These are phyloP conservation scores for Xylaria scruposa DNA, from an alignment of 495 filamentous ascomycete genomes.

Conservation along the genomic window DNA sequence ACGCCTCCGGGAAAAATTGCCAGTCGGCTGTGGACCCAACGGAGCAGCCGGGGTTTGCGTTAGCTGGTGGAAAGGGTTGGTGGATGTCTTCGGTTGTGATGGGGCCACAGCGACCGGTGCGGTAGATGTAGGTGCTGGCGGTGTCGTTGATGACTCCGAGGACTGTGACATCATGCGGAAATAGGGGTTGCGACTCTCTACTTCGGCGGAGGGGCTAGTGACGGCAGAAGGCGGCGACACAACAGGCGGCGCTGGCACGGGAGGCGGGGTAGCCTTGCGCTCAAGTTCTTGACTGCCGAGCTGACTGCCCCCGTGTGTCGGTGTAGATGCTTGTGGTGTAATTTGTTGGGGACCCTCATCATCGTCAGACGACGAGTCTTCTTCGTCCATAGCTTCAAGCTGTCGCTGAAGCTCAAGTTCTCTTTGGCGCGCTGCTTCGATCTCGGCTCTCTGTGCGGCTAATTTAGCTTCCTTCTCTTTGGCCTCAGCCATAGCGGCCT, in stretches of 20 bases:
- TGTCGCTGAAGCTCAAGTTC: slow-evolving; percentile 88
- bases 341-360: slow-evolving; percentile 84
- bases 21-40: slow-evolving; percentile 38
- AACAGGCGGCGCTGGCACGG: slow-evolving; percentile 53
- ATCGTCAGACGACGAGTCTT: slow-evolving; percentile 80
- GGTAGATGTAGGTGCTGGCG: slow-evolving; percentile 50
- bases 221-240: slow-evolving; percentile 45
- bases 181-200: slow-evolving; percentile 59
- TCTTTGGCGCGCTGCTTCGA: slow-evolving; percentile 86
- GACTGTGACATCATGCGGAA: slow-evolving; percentile 60
- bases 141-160: slow-evolving; percentile 53
- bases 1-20: slow-evolving; percentile 46
- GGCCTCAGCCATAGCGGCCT: slow-evolving; percentile 83
- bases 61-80: slow-evolving; percentile 95
- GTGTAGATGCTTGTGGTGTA: slow-evolving; percentile 83
- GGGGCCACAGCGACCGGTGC: slow-evolving; percentile 43
- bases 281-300: slow-evolving; percentile 60
- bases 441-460: slow-evolving; percentile 85
- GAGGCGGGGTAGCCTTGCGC: slow-evolving; percentile 55
- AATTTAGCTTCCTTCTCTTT: slow-evolving; percentile 88
- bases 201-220: slow-evolving; percentile 55
- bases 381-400: slow-evolving; percentile 78
- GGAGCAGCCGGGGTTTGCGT: slow-evolving; percentile 56
- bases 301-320: slow-evolving; percentile 64
- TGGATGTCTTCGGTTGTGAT: slow-evolving; percentile 65